These are phyloP conservation scores for Endocladia muricata DNA, from an alignment of 31 red algal genomes.

Conservation along the genomic window DNA sequence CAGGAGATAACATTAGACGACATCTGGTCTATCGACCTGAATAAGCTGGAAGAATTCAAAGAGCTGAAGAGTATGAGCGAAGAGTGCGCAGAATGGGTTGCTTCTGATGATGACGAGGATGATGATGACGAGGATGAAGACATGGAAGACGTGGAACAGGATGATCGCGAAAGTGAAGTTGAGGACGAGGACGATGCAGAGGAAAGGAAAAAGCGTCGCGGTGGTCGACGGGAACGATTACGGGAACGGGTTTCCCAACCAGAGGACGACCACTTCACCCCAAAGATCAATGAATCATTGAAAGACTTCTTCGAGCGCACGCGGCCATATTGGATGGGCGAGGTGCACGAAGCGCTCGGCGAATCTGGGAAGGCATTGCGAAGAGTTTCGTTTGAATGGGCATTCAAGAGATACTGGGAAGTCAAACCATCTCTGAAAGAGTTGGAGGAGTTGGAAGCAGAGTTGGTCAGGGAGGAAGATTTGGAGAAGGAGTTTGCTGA, in stretches of 20 bases:
- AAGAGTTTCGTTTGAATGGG: slow-evolving; percentile 80
- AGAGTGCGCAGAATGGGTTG: slow-evolving; percentile 65
- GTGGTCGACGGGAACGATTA: slow-evolving; percentile 31
- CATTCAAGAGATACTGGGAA: slow-evolving; percentile 73
- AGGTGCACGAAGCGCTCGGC: slow-evolving; percentile 72
- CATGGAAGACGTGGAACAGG: background rate
- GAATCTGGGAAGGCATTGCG: slow-evolving; percentile 66
- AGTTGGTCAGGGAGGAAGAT: slow-evolving; percentile 47
- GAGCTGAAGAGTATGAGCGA: slow-evolving; percentile 54
- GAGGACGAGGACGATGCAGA: slow-evolving; percentile 50
- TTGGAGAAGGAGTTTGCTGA: slow-evolving; percentile 61
- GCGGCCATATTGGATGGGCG: slow-evolving; percentile 64
- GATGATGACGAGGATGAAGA: slow-evolving; percentile 34
- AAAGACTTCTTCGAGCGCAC: slow-evolving; percentile 84
- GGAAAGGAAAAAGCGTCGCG: slow-evolving; percentile 32
- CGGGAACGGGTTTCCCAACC: slow-evolving; percentile 37
- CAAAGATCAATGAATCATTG: slow-evolving; percentile 53
- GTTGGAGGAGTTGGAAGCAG: slow-evolving; percentile 68
- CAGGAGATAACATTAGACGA: slow-evolving; percentile 80
- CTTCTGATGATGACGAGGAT: slow-evolving; percentile 68
- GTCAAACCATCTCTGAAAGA: slow-evolving; percentile 75
- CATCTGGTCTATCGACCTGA: slow-evolving; percentile 79
- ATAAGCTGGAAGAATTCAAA: slow-evolving; percentile 60
- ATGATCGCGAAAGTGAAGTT: slow-evolving; percentile 4
- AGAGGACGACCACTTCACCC: slow-evolving; percentile 51